Evolutionary conservation across 1,284 basidiomycete genomes (phyloP).

Genomic region (Flammula alnicola): DNA sequence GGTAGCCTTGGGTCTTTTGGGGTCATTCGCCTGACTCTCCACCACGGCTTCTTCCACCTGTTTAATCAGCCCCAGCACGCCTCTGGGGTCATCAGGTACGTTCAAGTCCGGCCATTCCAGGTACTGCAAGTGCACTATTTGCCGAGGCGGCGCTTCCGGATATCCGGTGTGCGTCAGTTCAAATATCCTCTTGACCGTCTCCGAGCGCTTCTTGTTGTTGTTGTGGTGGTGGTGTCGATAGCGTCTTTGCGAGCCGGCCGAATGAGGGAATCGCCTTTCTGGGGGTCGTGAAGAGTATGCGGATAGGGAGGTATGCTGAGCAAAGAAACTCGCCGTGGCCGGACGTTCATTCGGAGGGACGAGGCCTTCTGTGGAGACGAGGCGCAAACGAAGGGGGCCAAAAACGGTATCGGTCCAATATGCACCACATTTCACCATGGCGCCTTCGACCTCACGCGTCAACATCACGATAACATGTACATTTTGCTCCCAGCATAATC

Average conservation of each 20-base stretch:
- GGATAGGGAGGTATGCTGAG: slow-evolving; percentile 18
- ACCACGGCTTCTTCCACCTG: slow-evolving; percentile 57
- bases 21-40: slow-evolving; percentile 37
- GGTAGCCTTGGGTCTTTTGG: slow-evolving; percentile 7
- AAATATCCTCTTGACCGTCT: slow-evolving; percentile 71
- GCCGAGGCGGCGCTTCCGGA: slow-evolving; percentile 61
- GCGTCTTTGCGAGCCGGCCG: slow-evolving; percentile 20
- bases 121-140: slow-evolving; percentile 84
- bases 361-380: slow-evolving; percentile 64
- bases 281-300: slow-evolving; percentile 15
- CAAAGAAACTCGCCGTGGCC: slow-evolving; percentile 29
- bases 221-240: slow-evolving; percentile 26
- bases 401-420: slow-evolving; percentile 85
- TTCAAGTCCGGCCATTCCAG: slow-evolving; percentile 95
- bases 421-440: slow-evolving; percentile 87
- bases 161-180: slow-evolving; percentile 64
- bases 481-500: slow-evolving; percentile 82
- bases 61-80: slow-evolving; percentile 74
- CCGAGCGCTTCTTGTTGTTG: slow-evolving; percentile 22
- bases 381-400: slow-evolving; percentile 69
- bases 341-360: slow-evolving; percentile 28
- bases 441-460: slow-evolving; percentile 90
- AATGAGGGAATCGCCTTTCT: slow-evolving; percentile 17
- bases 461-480: slow-evolving; percentile 87
- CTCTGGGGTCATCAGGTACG: slow-evolving; percentile 81